phyloP scores from a whole-genome alignment of 2,329 filamentous ascomycete genomes.

The Coleophoma cylindrospora region DNA sequence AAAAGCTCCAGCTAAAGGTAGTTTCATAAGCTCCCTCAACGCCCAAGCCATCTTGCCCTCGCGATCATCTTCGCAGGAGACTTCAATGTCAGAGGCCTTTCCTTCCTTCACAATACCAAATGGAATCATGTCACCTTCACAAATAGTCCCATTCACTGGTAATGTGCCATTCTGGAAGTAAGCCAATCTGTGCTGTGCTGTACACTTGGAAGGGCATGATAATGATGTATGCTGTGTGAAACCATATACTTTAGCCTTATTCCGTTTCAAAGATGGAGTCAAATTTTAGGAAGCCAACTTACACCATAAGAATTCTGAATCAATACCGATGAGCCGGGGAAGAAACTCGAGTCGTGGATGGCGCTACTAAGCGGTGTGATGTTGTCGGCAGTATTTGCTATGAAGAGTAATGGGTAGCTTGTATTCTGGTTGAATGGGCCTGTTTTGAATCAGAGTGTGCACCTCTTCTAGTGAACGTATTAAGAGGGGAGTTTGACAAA shows the following conservation, averaged over 20 bases:
- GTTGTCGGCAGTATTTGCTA: slow-evolving; percentile 25
- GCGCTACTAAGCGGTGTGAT: slow-evolving; percentile 23
- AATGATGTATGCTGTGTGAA: slow-evolving; percentile 40
- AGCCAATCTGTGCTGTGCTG: slow-evolving; percentile 21
- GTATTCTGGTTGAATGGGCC: slow-evolving; percentile 20
- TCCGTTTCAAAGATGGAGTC: not conserved
- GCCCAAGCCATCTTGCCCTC: too few relatives aligned
- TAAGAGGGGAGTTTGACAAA: too few relatives aligned
- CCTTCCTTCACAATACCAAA: slow-evolving; percentile 23
- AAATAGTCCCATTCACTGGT: slow-evolving; percentile 39
- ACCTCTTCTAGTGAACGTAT: too few relatives aligned
- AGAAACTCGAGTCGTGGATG: slow-evolving; percentile 25
- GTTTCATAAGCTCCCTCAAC: too few relatives aligned
- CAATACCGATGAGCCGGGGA: slow-evolving; percentile 37
- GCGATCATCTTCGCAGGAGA: too few relatives aligned
- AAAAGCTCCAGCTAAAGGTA: too few relatives aligned
- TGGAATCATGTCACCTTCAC: slow-evolving; percentile 38
- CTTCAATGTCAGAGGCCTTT: too few relatives aligned
- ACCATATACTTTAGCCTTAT: not conserved
- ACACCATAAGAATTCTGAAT: slow-evolving; percentile 45
- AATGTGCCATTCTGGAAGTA: slow-evolving; percentile 37
- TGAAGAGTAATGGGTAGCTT: slow-evolving; percentile 24
- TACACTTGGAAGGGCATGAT: slow-evolving; percentile 29
- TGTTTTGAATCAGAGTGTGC: slow-evolving; percentile 5
- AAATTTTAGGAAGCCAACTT: slow-evolving; percentile 16